These are phyloP conservation scores for Pseudogymnoascus sp. DNA, from an alignment of 2,329 filamentous ascomycete genomes.

Conservation along the genomic window DNA sequence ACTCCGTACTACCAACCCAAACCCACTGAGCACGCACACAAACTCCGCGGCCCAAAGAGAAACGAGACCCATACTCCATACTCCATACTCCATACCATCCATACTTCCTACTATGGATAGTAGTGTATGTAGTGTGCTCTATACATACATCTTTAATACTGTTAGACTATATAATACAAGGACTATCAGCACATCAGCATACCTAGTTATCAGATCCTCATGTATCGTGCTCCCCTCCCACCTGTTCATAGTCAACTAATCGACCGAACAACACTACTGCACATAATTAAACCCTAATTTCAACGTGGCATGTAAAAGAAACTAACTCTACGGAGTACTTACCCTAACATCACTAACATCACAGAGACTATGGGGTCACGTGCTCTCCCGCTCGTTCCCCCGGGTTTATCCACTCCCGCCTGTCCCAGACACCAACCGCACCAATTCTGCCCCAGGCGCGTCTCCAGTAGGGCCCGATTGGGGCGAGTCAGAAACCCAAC, in stretches of 20 bases:
- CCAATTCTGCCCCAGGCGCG: not conserved
- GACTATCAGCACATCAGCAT: not conserved
- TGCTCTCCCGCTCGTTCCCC: not conserved
- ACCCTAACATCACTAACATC: too few relatives aligned
- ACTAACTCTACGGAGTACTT: too few relatives aligned
- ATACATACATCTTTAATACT: too few relatives aligned
- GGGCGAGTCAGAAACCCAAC: not conserved
- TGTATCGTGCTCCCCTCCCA: not conserved
- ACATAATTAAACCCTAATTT: not conserved
- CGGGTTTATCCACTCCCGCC: not conserved
- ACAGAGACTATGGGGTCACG: not conserved
- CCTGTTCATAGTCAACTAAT: not conserved
- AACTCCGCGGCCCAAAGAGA: not conserved
- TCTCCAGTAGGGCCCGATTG: not conserved
- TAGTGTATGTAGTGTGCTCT: too few relatives aligned
- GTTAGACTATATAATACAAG: not conserved
- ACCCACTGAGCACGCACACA: not conserved
- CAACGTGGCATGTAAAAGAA: too few relatives aligned
- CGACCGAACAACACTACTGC: not conserved
- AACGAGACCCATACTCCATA: not conserved
- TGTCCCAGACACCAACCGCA: not conserved
- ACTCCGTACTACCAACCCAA: not conserved
- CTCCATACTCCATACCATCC: too few relatives aligned
- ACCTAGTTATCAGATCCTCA: not conserved
- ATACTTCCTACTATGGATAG: too few relatives aligned